Conservation (phyloP, 2,329 filamentous ascomycete genomes). For the Neophaeococcomyces mojaviensis region DNA sequence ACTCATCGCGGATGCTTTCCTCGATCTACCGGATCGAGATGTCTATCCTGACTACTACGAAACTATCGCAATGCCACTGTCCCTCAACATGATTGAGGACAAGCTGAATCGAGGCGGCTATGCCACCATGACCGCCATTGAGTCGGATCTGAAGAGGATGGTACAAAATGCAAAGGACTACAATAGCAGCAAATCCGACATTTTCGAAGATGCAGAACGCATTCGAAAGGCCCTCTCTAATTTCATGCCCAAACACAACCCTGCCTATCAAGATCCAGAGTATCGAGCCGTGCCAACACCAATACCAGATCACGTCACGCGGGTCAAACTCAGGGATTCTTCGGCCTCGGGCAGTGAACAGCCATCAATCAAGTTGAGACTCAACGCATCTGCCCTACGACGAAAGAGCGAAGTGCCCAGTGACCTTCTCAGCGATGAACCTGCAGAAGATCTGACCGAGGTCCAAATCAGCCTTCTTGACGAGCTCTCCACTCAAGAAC, state of each 20-base stretch:
- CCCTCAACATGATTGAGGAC: slow-evolving; percentile 65
- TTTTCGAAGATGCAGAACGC: slow-evolving; percentile 78
- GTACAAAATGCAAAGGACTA: slow-evolving; percentile 80
- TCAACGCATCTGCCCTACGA: slow-evolving; percentile 10
- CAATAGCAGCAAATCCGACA: slow-evolving; percentile 63
- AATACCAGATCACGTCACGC: slow-evolving; percentile 44
- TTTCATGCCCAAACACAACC: slow-evolving; percentile 80
- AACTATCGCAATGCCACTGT: slow-evolving; percentile 68
- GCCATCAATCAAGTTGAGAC: slow-evolving; percentile 14
- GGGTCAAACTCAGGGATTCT: slow-evolving; percentile 30
- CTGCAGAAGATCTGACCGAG: slow-evolving; percentile 13
- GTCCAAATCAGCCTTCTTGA: slow-evolving; percentile 17
- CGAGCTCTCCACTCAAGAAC: slow-evolving; percentile 14
- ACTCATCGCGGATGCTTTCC: slow-evolving; percentile 66
- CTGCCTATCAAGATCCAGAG: slow-evolving; percentile 62
- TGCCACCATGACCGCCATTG: slow-evolving; percentile 61
- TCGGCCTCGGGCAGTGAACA: slow-evolving; percentile 1
- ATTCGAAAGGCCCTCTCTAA: slow-evolving; percentile 80
- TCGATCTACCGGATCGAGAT: slow-evolving; percentile 56
- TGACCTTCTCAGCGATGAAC: slow-evolving; percentile 2
- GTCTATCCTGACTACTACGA: slow-evolving; percentile 64
- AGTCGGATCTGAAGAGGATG: slow-evolving; percentile 82
- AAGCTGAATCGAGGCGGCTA: slow-evolving; percentile 67
- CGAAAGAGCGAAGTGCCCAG: slow-evolving; percentile 16
- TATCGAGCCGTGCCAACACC: slow-evolving; percentile 70